Evolutionary conservation across 495 filamentous ascomycete species (phyloP).

Genomic region (Letharia columbiana): DNA sequence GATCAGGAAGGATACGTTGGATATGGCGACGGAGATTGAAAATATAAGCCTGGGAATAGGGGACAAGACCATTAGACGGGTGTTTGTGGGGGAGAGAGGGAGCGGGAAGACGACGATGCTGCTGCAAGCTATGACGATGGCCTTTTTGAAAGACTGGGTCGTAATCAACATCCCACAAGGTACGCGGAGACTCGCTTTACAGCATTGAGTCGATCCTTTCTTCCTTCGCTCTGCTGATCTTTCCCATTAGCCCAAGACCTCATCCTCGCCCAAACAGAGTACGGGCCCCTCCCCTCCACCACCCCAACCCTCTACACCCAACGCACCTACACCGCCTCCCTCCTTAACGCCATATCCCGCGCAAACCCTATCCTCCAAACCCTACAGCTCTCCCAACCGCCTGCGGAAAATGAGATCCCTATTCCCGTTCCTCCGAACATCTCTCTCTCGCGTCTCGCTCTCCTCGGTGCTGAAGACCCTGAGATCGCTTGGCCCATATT

Average conservation of each 20-base stretch:
- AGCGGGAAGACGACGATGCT: slow-evolving; percentile 80
- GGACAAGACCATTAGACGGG: slow-evolving; percentile 48
- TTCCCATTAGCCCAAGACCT: slow-evolving; percentile 62
- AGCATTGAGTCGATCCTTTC: too few relatives aligned
- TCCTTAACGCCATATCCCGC: slow-evolving; percentile 59
- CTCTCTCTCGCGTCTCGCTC: slow-evolving; percentile 58
- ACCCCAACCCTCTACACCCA: slow-evolving; percentile 63
- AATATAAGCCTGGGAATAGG: slow-evolving; percentile 36
- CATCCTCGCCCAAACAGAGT: slow-evolving; percentile 67
- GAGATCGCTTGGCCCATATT: slow-evolving; percentile 74
- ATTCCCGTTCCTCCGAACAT: slow-evolving; percentile 51
- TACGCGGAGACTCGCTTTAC: slow-evolving; percentile 31
- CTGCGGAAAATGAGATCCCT: slow-evolving; percentile 43
- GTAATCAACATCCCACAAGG: slow-evolving; percentile 90
- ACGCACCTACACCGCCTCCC: slow-evolving; percentile 59
- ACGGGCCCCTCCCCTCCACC: slow-evolving; percentile 55
- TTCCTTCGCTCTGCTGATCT: neutral
- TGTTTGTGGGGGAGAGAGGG: slow-evolving; percentile 64
- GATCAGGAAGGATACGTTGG: slow-evolving; percentile 63
- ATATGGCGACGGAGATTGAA: slow-evolving; percentile 55
- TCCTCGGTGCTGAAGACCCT: slow-evolving; percentile 62
- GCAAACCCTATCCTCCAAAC: slow-evolving; percentile 62
- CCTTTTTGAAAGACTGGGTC: slow-evolving; percentile 73
- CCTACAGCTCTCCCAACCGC: slow-evolving; percentile 47
- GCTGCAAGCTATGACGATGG: slow-evolving; percentile 77